Percentiles rank a stretch among this genome's conserved stretches.
These are phyloP conservation scores for Knufia petricola DNA, from an alignment of 2,329 filamentous ascomycete genomes.

Conservation along the genomic window DNA sequence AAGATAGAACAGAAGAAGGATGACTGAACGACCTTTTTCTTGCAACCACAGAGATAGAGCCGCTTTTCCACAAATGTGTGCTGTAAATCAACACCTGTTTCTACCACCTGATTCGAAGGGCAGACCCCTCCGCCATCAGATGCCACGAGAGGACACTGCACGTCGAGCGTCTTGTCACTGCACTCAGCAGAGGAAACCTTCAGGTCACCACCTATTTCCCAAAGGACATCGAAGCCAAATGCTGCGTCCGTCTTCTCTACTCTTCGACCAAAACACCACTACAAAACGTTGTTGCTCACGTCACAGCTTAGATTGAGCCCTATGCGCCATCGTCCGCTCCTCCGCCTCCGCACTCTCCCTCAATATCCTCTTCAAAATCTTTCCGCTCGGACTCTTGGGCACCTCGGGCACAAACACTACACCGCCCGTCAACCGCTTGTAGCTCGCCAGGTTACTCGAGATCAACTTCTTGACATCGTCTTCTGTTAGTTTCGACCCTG, in stretches of 20 bases:
- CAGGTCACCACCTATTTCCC: too few relatives aligned
- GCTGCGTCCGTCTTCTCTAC: too few relatives aligned
- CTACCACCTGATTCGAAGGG: too few relatives aligned
- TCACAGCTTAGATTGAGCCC: not conserved
- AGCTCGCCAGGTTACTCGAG: slow-evolving; percentile 32
- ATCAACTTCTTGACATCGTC: slow-evolving; percentile 29
- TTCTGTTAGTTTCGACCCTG: slow-evolving; percentile 26
- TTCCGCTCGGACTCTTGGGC: slow-evolving; percentile 19
- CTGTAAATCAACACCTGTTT: not conserved
- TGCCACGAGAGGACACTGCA: too few relatives aligned
- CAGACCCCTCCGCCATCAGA: too few relatives aligned
- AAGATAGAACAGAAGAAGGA: not conserved
- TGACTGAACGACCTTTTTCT: not conserved
- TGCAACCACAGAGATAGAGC: not conserved
- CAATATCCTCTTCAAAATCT: slow-evolving; percentile 18
- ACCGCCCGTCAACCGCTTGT: slow-evolving; percentile 40
- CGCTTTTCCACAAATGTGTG: not conserved
- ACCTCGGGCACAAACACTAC: slow-evolving; percentile 15
- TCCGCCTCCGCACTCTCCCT: slow-evolving; percentile 10
- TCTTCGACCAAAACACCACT: too few relatives aligned
- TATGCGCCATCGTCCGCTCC: not conserved
- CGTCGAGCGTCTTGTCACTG: too few relatives aligned
- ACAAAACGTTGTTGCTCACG: too few relatives aligned
- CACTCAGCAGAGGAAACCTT: too few relatives aligned
- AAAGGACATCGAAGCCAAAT: too few relatives aligned